A percentile compares a stretch with the other conserved stretches of the same genome.
phyloP scores from a whole-genome alignment of 805 yeast species.

The Ogataea zsoltii region DNA sequence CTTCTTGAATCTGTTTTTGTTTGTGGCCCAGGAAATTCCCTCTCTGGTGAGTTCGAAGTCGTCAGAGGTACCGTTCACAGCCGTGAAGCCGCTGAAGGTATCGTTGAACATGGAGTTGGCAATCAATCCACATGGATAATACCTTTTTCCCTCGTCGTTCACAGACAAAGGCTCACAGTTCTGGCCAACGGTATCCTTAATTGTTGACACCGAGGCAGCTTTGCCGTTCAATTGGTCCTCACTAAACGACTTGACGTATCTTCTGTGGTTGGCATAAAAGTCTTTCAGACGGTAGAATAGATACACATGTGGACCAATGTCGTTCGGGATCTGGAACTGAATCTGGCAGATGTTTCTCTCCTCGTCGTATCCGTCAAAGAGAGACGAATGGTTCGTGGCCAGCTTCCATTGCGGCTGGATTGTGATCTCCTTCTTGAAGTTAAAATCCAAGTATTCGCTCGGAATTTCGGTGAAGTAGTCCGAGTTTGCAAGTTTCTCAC shows the following conservation, averaged over 20 bases:
- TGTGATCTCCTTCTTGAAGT: constrained; percentile 49
- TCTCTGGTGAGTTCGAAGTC: constrained; percentile 48
- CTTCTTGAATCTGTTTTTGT: constrained; percentile 61
- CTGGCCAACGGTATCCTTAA: constrained; percentile 55
- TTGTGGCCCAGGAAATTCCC: constrained; percentile 74
- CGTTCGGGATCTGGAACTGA: constrained; percentile 73
- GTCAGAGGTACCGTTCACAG: constrained; percentile 42
- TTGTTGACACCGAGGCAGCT: constrained; percentile 51
- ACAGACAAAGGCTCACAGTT: constrained; percentile 65
- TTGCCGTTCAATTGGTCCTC: constrained; percentile 79
- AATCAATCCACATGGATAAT: constrained; percentile 82
- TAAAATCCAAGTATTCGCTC: constrained; percentile 50
- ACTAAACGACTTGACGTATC: constrained; percentile 86
- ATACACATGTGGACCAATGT: constrained; percentile 71
- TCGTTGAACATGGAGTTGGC: constrained; percentile 82
- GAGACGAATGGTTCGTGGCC: constrained; percentile 39
- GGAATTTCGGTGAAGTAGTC: constrained; percentile 59
- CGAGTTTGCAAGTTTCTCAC: constrained; percentile 51
- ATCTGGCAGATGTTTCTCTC: constrained; percentile 61
- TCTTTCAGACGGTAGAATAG: constrained; percentile 81
- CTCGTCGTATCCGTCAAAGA: constrained; percentile 43
- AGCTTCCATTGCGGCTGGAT: constrained; percentile 68
- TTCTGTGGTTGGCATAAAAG: constrained; percentile 91
- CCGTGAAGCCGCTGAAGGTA: constrained; percentile 54
- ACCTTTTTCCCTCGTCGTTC: constrained; percentile 48